phyloP scores from a whole-genome alignment of 805 yeast genomes.

The Candida sakaeoensis region DNA sequence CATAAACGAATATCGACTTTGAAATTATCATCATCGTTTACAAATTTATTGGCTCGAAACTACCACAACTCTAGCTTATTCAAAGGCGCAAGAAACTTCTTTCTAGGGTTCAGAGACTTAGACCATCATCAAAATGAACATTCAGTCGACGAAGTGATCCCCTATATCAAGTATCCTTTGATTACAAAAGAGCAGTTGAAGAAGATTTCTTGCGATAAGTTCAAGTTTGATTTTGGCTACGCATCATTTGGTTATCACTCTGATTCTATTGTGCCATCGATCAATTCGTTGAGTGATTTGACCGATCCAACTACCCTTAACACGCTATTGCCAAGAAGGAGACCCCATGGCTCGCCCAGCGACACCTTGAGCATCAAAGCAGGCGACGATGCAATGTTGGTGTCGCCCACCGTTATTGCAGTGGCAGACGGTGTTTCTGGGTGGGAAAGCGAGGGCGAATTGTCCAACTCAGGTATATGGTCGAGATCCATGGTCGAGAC shows the following conservation, averaged over 20 bases:
- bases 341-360: constrained; percentile 50
- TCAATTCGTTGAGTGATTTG: constrained; percentile 48
- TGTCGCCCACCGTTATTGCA: constrained; percentile 49
- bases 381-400: constrained; percentile 58
- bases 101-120: constrained; percentile 15
- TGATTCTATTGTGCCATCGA: constrained; percentile 30
- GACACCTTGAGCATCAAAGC: constrained; percentile 51
- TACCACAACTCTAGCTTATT: constrained; percentile 11
- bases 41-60: not conserved
- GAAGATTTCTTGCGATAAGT: constrained; percentile 34
- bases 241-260: constrained; percentile 50
- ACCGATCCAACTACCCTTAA: constrained; percentile 46
- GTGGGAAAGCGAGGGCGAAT: constrained; percentile 43
- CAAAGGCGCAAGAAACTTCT: constrained; percentile 21
- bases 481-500: constrained; percentile 52
- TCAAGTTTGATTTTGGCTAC: constrained; percentile 41
- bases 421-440: constrained; percentile 59
- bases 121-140: constrained; percentile 9
- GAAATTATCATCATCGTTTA: not conserved
- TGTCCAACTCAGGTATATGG: constrained; percentile 46
- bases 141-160: constrained; percentile 24
- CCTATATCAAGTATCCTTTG: constrained; percentile 39
- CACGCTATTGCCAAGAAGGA: constrained; percentile 43
- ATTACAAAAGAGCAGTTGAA: constrained; percentile 38
- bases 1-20: not conserved